Evolutionary conservation across 805 yeast genomes (phyloP), one percentile per base, ranked within the genome.

Genomic region (Candida lessepsii): DNA sequence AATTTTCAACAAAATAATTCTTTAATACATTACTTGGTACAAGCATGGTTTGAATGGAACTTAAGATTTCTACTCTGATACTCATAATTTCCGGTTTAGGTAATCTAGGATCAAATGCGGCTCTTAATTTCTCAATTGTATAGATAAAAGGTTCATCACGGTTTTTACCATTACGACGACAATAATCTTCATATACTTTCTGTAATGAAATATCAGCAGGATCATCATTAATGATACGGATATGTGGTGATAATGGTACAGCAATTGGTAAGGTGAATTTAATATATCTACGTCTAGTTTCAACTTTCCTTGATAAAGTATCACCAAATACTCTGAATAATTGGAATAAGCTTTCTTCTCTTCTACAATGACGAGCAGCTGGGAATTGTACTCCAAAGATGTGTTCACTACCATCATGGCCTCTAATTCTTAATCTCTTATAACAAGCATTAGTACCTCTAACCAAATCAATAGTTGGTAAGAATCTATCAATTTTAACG

Each of bases 331-430:
- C 79, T 49, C 96, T 77, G 72, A 89, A 90, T 48, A 93, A 65
- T 60, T 93, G 99, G 72, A 88, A 84, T 42, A 93, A 81, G 39
- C 96, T 76, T 57, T 93, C 99, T 58, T 93, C 99, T 39, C 99
- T 80, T 57, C 99, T 83, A 52, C 96, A 87, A 54, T 91, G 96
- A 51, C 99, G 81, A 9, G 96, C 96, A 11, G 98, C 95, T 5
- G 99, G 99, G 61, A 86, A 89, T 67, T 93, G 99, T 15, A 93
- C 95, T 0, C 96, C 95, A 71, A 93, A 95, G 34, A 91, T 80
- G 63, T 91, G 96, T 38, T 84, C 61, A 47, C 87, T 79, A 48
- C 98, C 98, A 60, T 93, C 97, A 52, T 87, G 87, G 9, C 98
- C 98, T 35, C 96, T 78, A 30, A 95, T 86, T 35, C 85, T 83